Base-by-base conservation (phyloP, 495 filamentous ascomycete genomes). In the Emericellopsis terricola region DNA sequence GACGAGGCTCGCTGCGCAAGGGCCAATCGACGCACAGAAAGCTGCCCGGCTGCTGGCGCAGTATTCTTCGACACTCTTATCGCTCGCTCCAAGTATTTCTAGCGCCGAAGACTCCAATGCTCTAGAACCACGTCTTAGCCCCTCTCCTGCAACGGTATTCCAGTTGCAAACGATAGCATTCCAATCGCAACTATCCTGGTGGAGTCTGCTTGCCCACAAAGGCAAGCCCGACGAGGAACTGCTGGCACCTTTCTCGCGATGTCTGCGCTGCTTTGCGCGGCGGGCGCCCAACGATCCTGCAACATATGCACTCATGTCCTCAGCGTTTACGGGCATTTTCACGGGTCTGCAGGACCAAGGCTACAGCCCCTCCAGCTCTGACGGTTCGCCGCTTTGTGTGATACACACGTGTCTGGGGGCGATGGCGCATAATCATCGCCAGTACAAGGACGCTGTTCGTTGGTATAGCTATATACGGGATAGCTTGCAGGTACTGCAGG, bases 221-320 rank as follows among this genome's bases (percentile, higher is more conserved):
- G 72, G 65, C 11, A 67, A 91, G 37, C 49, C 69, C 14, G 63
- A 64, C 16, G 79, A 71, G 46, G 81, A 92, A 18, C 48, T 91
- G 33, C 50, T 76, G 31, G 64, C 72, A 3, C 82, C 83, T 9
- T 64, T 86, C 24, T 55, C 66, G 3, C 68, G 72, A 26, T 87
- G 71, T 38, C 49, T 87, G 13, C 55, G 59, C 1, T 61, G 60
- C 11, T 87, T 76, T 42, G 52, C 62, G 26, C 62, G 76, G 29
- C 64, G 75, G 23, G 52, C 59, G 17, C 50, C 52, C 0, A 49
- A 60, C 3, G 42, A 55, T 1, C 57, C 57, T 26, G 15, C 53
- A 1, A 54, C 58, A 15, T 71, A 69, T 39, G 48, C 49, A 5
- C 28, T 36, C 6, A 46, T 47, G 19, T n/a, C 33, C 3, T 15